Base-by-base conservation (phyloP, 2,329 filamentous ascomycete species). In the Alternaria sp. region DNA sequence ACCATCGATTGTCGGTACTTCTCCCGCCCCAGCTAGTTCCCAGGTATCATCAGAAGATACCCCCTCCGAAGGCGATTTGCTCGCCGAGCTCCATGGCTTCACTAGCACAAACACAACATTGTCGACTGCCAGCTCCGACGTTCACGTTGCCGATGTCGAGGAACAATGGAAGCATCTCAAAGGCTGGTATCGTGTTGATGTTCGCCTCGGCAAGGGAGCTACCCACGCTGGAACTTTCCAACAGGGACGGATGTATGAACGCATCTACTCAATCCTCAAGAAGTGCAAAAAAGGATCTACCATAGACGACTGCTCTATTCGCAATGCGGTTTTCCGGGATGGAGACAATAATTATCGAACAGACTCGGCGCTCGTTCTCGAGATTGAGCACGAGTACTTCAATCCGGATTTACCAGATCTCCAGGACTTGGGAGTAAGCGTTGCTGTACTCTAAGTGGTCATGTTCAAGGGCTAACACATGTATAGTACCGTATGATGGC, bases 161-260 rank as follows among this genome's bases (percentile, higher is more conserved):
- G 21, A 8, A 23, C 33, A 9, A 25, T 18, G n/a, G 23, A 26
- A 44, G 30, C 33, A 62, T 15, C 30, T 62, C 23, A 20, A 59
- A 5, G 55, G 43, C 14, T 58, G 56, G 41, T 62, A 62, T 20
- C 47, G 28, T 6, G 8, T 62, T 9, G 60, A 62, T 26, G 28
- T 62, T 11, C 60, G 60, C 5, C 21, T 62, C 6, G 55, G 60
- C 28, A 10, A 25, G 10, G 21, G 15, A 3, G 26, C 28, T 3
- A 59, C 55, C 12, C 55, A 62, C 41, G 25, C 26, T 14, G 60
- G 60, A 25, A 62, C 55, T 14, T 58, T 62, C n/a, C 47, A 28
- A 4, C 33, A 23, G 41, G 47, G 21, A 7, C 60, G 60, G 18
- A 33, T 62, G 28, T 62, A 59, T 30, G 41, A 54, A 10, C 60